These are phyloP conservation scores for Suillus placidus DNA, from an alignment of 768 basidiomycete species.

Conservation along the genomic window DNA sequence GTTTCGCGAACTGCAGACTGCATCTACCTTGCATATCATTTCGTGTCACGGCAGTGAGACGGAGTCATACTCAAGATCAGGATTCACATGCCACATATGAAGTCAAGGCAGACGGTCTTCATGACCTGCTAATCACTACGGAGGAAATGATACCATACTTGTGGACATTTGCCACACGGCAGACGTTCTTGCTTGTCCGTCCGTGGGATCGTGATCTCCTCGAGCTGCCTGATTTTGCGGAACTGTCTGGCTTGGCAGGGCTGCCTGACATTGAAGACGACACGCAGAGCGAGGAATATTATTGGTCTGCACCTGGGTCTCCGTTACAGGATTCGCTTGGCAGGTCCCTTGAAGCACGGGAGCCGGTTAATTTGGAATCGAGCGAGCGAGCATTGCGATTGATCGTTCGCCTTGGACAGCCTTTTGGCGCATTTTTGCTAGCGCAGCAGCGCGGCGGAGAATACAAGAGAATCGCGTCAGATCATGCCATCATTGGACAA, in stretches of 20 bases:
- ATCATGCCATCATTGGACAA: not conserved
- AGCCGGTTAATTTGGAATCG: not conserved
- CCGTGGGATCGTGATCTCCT: not conserved
- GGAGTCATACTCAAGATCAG: not conserved
- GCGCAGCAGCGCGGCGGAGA: not conserved
- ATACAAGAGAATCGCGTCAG: not conserved
- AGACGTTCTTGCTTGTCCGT: not conserved
- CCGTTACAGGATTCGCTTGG: not conserved
- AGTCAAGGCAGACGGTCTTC: not conserved
- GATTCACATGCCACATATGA: not conserved
- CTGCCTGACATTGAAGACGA: not conserved
- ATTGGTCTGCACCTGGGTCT: not conserved
- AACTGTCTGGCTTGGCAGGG: not conserved
- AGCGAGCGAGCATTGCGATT: not conserved
- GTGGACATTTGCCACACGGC: not conserved
- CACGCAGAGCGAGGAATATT: not conserved
- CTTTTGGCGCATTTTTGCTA: not conserved
- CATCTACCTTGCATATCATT: not conserved
- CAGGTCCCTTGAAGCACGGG: too few species aligned
- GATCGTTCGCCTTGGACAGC: not conserved
- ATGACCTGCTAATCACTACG: not conserved
- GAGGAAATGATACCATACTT: not conserved
- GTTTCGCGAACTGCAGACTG: not conserved
- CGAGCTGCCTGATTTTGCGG: not conserved
- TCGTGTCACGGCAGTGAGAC: not conserved